These are phyloP conservation scores for Chenopodium berlandieri DNA, from an alignment of 148 eudicot genomes.

Conservation along the genomic window DNA sequence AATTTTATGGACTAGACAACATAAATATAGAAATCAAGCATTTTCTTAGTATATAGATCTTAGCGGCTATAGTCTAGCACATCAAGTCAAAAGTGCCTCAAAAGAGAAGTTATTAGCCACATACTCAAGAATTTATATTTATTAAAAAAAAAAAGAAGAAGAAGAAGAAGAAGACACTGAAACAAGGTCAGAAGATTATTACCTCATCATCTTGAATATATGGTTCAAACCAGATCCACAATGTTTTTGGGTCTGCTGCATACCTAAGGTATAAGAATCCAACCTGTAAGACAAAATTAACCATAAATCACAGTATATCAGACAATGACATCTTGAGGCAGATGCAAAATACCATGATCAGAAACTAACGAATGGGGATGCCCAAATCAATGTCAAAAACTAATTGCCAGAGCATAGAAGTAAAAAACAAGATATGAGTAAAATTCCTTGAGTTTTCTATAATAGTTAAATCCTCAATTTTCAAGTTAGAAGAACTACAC, in stretches of 20 bases:
- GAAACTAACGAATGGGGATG: background rate
- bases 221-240: slow-evolving; percentile 95
- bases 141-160: no score
- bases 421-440: background rate
- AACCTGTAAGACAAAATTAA: slow-evolving; percentile 48
- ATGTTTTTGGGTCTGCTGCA: slow-evolving; percentile 83
- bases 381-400: background rate
- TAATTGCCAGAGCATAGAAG: background rate
- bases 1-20: background rate
- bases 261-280: slow-evolving; percentile 92
- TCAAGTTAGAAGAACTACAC: background rate
- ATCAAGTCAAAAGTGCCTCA: background rate
- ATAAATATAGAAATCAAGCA: background rate
- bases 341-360: background rate
- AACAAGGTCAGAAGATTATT: slow-evolving; percentile 19
- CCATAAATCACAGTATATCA: background rate
- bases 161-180: background rate
- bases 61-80: background rate
- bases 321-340: background rate
- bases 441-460: background rate
- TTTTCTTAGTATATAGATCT: background rate
- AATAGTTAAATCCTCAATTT: background rate
- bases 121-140: background rate
- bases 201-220: slow-evolving; percentile 93
- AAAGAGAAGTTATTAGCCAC: slow-evolving; percentile 1